phyloP scores from a whole-genome alignment of 2,329 filamentous ascomycete species.

The Parasarocladium wereldwijsianum region DNA sequence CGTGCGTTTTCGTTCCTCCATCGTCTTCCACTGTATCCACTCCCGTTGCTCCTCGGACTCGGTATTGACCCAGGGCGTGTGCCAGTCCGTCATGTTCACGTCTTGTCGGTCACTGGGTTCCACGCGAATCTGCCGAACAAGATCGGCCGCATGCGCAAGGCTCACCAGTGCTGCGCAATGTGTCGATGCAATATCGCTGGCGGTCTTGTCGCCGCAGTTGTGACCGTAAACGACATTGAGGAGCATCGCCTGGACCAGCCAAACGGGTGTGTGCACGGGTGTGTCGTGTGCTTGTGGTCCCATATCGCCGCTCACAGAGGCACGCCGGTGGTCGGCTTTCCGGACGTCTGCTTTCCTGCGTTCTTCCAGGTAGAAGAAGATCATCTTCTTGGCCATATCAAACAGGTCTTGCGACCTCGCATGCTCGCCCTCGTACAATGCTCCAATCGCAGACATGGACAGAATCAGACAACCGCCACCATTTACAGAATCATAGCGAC shows the following conservation, averaged over 20 bases:
- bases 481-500: slow-evolving; percentile 45
- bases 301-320: slow-evolving; percentile 31
- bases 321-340: slow-evolving; percentile 43
- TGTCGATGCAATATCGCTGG: slow-evolving; percentile 81
- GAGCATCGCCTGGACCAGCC: slow-evolving; percentile 94
- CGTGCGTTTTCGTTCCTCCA: slow-evolving; percentile 85
- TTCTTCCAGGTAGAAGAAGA: slow-evolving; percentile 83
- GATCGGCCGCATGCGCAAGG: slow-evolving; percentile 74
- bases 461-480: slow-evolving; percentile 76
- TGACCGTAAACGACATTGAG: slow-evolving; percentile 93
- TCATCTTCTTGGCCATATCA: slow-evolving; percentile 89
- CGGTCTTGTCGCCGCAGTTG: slow-evolving; percentile 82
- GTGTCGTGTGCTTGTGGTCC: slow-evolving; percentile 37
- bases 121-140: slow-evolving; percentile 34
- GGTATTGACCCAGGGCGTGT: slow-evolving; percentile 21
- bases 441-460: slow-evolving; percentile 67
- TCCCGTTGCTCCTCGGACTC: slow-evolving; percentile 35
- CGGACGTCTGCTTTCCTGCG: slow-evolving; percentile 71
- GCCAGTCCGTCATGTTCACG: slow-evolving; percentile 36
- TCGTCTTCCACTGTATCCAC: slow-evolving; percentile 79
- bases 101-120: slow-evolving; percentile 36
- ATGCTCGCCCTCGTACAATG: slow-evolving; percentile 76
- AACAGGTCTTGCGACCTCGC: slow-evolving; percentile 72
- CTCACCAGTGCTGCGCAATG: slow-evolving; percentile 86
- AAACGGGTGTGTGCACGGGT: slow-evolving; percentile 66